Conservation (phyloP, 2,329 filamentous ascomycete species). For the Fusarium concolor region DNA sequence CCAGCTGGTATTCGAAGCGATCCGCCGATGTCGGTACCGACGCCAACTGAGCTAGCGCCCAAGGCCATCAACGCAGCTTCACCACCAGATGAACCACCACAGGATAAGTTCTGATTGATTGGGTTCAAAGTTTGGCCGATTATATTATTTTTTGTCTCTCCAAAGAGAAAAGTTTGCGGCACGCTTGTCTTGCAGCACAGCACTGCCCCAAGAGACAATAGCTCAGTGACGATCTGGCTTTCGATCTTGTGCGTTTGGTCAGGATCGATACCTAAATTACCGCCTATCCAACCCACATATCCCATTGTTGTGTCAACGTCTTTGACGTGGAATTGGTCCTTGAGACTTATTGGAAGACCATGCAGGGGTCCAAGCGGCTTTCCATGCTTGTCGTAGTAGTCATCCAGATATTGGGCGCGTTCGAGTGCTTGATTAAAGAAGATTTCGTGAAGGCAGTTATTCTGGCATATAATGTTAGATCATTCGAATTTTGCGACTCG, state of each 20-base stretch:
- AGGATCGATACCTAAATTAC: slow-evolving; percentile 13
- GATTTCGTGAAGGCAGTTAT: slow-evolving; percentile 35
- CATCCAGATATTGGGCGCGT: slow-evolving; percentile 24
- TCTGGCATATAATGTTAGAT: background rate
- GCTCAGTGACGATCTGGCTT: slow-evolving; percentile 38
- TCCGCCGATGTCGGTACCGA: slow-evolving; percentile 54
- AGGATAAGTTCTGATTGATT: slow-evolving; percentile 47
- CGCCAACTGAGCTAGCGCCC: slow-evolving; percentile 48
- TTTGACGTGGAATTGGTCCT: slow-evolving; percentile 71
- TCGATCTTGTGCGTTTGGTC: slow-evolving; percentile 9
- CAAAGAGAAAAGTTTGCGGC: slow-evolving; percentile 38
- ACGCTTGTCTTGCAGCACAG: slow-evolving; percentile 44
- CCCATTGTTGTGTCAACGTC: slow-evolving; percentile 61
- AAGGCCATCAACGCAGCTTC: slow-evolving; percentile 52
- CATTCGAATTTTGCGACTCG: too few species aligned
- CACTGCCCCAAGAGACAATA: slow-evolving; percentile 40
- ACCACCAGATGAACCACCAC: slow-evolving; percentile 53
- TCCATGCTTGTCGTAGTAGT: slow-evolving; percentile 14
- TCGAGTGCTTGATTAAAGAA: slow-evolving; percentile 37
- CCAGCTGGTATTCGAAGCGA: slow-evolving; percentile 50
- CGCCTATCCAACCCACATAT: slow-evolving; percentile 47
- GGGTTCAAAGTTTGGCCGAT: slow-evolving; percentile 52
- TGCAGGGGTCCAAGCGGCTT: slow-evolving; percentile 36
- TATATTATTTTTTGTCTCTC: slow-evolving; percentile 52
- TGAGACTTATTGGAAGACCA: slow-evolving; percentile 50